Conservation (phyloP, 805 yeast genomes). For the Isabelozyma rhagii region DNA sequence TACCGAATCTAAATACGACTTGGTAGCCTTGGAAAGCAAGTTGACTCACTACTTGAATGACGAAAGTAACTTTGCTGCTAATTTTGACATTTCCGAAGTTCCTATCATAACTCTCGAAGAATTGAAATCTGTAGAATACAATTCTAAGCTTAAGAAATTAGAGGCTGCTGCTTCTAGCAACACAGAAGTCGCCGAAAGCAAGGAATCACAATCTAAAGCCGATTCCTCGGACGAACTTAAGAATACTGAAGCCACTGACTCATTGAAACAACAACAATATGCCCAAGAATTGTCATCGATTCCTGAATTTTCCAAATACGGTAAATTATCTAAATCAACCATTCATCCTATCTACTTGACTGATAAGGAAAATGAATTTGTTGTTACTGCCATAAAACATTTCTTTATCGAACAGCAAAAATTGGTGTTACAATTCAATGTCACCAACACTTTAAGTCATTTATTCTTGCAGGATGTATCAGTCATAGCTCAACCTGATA, state of each 20-base stretch:
- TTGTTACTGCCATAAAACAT: slow-evolving; percentile 81
- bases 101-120: slow-evolving; percentile 69
- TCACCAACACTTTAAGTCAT: slow-evolving; percentile 80
- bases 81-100: slow-evolving; percentile 71
- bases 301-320: slow-evolving; percentile 72
- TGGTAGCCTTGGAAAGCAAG: slow-evolving; percentile 74
- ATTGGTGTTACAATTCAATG: slow-evolving; percentile 75
- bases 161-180: slow-evolving; percentile 23
- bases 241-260: slow-evolving; percentile 19
- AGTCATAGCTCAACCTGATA: slow-evolving; percentile 64
- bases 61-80: slow-evolving; percentile 43
- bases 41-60: slow-evolving; percentile 68
- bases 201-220: slow-evolving; percentile 12
- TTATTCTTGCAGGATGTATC: slow-evolving; percentile 74
- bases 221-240: slow-evolving; percentile 5
- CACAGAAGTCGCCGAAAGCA: slow-evolving; percentile 11
- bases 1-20: slow-evolving; percentile 67
- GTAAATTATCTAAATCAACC: slow-evolving; percentile 72
- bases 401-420: slow-evolving; percentile 64
- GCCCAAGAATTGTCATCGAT: slow-evolving; percentile 66
- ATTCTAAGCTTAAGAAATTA: slow-evolving; percentile 44
- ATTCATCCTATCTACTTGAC: slow-evolving; percentile 62
- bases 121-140: slow-evolving; percentile 59
- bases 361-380: slow-evolving; percentile 90
- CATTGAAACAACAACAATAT: slow-evolving; percentile 58